Evolutionary conservation across 768 basidiomycete genomes (phyloP).

Genomic region (Rhizopogon rudus): DNA sequence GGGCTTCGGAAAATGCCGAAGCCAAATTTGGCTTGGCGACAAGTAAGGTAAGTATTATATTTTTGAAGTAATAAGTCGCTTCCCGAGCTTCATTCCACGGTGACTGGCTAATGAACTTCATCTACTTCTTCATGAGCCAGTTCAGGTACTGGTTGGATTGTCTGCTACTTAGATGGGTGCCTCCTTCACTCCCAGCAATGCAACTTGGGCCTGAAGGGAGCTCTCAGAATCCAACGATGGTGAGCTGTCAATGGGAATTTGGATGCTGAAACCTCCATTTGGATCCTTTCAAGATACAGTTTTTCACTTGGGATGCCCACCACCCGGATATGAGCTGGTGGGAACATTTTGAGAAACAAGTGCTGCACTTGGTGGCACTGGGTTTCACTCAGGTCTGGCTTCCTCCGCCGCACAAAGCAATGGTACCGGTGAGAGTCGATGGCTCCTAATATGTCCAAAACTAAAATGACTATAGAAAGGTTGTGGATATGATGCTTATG

Average conservation of each 20-base stretch:
- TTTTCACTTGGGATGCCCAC: constrained; percentile 77
- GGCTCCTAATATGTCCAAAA: constrained; percentile 3
- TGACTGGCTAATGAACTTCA: background rate
- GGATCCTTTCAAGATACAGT: constrained; percentile 52
- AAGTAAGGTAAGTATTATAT: no score
- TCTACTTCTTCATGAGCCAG: constrained; percentile 3
- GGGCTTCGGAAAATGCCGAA: background rate
- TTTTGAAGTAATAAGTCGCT: no score
- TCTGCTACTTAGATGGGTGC: constrained; percentile 13
- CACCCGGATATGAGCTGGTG: constrained; percentile 70
- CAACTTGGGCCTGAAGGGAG: constrained; percentile 47
- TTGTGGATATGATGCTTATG: constrained; percentile 83
- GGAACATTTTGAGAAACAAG: constrained; percentile 63
- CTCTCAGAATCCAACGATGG: constrained; percentile 63
- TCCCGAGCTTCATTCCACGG: background rate
- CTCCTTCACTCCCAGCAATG: constrained; percentile 54
- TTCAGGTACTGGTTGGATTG: constrained; percentile 18
- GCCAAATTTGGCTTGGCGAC: background rate
- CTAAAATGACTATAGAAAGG: constrained; percentile 42
- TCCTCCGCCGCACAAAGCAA: constrained; percentile 80
- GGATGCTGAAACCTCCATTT: background rate
- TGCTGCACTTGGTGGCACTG: constrained; percentile 56
- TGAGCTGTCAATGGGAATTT: constrained; percentile 23
- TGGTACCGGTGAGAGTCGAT: constrained; percentile 38
- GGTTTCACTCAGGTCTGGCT: constrained; percentile 83